Conservation (phyloP, 2,329 filamentous ascomycete species). For the Aschersonia sp. region DNA sequence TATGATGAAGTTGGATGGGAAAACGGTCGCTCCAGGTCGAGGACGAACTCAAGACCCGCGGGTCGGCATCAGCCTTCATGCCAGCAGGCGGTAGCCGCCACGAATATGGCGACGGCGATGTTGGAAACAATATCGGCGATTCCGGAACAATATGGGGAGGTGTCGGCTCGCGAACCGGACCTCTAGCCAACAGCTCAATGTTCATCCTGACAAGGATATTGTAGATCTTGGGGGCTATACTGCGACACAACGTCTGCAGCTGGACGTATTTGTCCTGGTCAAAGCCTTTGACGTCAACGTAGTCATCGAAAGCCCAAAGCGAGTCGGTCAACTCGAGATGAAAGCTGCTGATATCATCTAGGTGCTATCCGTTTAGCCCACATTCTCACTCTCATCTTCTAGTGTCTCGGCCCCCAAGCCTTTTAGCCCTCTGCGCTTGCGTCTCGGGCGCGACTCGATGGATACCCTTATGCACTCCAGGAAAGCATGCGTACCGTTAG, state of each 20-base stretch:
- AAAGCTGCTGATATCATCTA: conserved; percentile 35
- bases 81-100: neutral
- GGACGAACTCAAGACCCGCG: neutral
- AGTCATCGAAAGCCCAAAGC: conserved; percentile 44
- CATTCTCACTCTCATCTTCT: neutral
- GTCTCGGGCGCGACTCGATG: too few relatives aligned
- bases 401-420: neutral
- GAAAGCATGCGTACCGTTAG: conserved; percentile 30
- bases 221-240: conserved; percentile 30
- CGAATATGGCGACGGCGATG: conserved; percentile 1
- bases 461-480: too few relatives aligned
- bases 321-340: conserved; percentile 32
- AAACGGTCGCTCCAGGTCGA: neutral
- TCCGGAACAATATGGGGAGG: conserved; percentile 5
- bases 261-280: conserved; percentile 32
- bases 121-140: conserved; percentile 1
- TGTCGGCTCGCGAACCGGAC: conserved; percentile 9
- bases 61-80: neutral
- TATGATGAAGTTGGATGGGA: neutral
- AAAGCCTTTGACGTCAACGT: conserved; percentile 31
- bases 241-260: conserved; percentile 32
- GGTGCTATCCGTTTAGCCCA: neutral
- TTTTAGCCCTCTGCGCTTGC: too few relatives aligned
- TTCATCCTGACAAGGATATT: conserved; percentile 40
- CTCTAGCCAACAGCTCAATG: conserved; percentile 21